A percentile compares a stretch with the other conserved stretches of the same genome.
Conservation (phyloP, 257 asterid genomes). For the Solanum raphanifolium region DNA sequence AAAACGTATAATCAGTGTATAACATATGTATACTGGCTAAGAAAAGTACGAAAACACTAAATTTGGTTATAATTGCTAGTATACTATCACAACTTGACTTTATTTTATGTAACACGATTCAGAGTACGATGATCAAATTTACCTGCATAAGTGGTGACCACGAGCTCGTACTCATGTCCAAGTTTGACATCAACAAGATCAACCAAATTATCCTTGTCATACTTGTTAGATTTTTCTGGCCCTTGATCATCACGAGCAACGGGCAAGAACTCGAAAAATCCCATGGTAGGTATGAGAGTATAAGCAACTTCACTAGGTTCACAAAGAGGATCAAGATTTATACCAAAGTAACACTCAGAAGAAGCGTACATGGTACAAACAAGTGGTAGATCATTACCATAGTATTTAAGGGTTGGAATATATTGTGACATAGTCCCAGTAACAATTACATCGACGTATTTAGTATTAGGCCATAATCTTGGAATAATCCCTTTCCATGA, state of each 20-base stretch:
- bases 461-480: constrained; percentile 4
- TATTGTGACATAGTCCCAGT: constrained; percentile 16
- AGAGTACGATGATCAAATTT: background rate
- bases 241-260: background rate
- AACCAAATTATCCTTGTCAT: background rate
- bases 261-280: constrained; percentile 18
- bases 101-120: background rate
- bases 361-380: constrained; percentile 38
- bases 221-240: background rate
- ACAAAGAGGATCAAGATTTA: constrained; percentile 13
- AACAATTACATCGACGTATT: constrained; percentile 13
- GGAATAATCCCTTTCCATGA: constrained; percentile 13
- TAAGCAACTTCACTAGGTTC: constrained; percentile 14
- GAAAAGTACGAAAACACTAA: background rate
- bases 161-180: constrained; percentile 8
- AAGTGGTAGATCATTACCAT: constrained; percentile 27
- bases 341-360: constrained; percentile 37
- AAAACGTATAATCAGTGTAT: background rate
- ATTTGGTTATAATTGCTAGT: background rate
- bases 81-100: background rate
- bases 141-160: constrained; percentile 14
- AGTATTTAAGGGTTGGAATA: constrained; percentile 28
- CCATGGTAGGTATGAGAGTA: constrained; percentile 14
- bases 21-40: background rate
- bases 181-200: constrained; percentile 12